Base-by-base conservation (phyloP, 225 moss, liverwort and hornwort genomes). In the Bryum argenteum region DNA sequence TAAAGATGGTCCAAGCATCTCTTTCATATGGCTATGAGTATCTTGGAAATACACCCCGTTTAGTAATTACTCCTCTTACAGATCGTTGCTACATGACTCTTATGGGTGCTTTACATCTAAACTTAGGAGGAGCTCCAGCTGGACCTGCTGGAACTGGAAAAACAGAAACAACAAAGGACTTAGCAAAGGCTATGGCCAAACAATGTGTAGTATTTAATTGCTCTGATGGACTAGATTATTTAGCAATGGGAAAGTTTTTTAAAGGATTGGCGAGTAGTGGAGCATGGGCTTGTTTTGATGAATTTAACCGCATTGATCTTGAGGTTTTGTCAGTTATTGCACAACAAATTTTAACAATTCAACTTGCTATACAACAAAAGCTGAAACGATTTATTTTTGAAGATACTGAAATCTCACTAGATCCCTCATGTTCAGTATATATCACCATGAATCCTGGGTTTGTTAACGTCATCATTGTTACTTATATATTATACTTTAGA, bases 401-500 rank as follows among this genome's bases (percentile, higher is more conserved):
- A 77, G 93, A 94, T 67, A 86, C 86, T 0, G 93, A 94, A 76
- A 94, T 94, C 19, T 87, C 94, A 56, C 63, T 94, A 26, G 90
- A 94, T 20, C 87, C 91, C 66, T 80, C 94, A 2, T 94, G 94
- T 45, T 94, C 90, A 0, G 91, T 94, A 1, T 94, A 90, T 24
- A 94, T 94, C 21, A 94, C 94, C 0, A 94, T 94, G 94, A 94
- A 94, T 71, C 94, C 94, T 15, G 91, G 94, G 91, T 94, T 22
- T 39, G 81, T 72, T 18, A 11, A 6, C 22, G 5, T 37, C 0
- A 38, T 39, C 9, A 2, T 3, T 44, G 11, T 44, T 44, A 11
- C 4, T 3, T 33, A 33, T 33, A 33, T 33, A 33, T 33, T 4
- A 33, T 33, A 33, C 33, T 33, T 33, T 33, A 5, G 2, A 33